Percentiles rank a stretch among this genome's conserved stretches.
phyloP scores from a whole-genome alignment of 257 asterid genomes.

The Avicennia marina region DNA sequence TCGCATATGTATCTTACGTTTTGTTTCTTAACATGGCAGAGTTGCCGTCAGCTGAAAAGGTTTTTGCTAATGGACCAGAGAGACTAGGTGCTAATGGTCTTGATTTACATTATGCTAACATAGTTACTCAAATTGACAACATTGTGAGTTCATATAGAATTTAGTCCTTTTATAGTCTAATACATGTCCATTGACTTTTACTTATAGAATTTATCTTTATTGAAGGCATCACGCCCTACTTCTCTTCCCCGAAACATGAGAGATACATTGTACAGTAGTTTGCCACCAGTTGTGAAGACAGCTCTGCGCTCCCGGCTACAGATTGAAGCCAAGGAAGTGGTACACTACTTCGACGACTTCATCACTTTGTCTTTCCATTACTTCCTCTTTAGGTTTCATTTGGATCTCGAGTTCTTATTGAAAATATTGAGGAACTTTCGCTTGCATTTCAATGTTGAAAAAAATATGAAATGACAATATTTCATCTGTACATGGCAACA shows the following conservation, averaged over 20 bases:
- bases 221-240: conserved; percentile 65
- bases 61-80: conserved; percentile 48
- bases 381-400: not conserved
- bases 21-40: conserved; percentile 41
- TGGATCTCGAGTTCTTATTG: not conserved
- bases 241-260: conserved; percentile 71
- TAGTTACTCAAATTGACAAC: conserved; percentile 85
- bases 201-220: not conserved
- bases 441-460: too few relatives aligned
- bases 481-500: too few relatives aligned
- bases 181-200: not conserved
- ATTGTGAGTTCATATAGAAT: conserved; percentile 49
- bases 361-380: not conserved
- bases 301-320: conserved; percentile 39
- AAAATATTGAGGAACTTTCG: not conserved
- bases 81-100: conserved; percentile 90
- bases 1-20: conserved; percentile 5
- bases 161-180: not conserved
- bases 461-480: too few relatives aligned
- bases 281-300: conserved; percentile 50
- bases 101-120: conserved; percentile 92
- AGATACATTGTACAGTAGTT: conserved; percentile 57
- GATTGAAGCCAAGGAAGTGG: conserved; percentile 43
- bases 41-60: conserved; percentile 39
- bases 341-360: conserved; percentile 13